Base-by-base conservation (phyloP, 2,329 filamentous ascomycete genomes). In the Emmonsiellopsis sp. region DNA sequence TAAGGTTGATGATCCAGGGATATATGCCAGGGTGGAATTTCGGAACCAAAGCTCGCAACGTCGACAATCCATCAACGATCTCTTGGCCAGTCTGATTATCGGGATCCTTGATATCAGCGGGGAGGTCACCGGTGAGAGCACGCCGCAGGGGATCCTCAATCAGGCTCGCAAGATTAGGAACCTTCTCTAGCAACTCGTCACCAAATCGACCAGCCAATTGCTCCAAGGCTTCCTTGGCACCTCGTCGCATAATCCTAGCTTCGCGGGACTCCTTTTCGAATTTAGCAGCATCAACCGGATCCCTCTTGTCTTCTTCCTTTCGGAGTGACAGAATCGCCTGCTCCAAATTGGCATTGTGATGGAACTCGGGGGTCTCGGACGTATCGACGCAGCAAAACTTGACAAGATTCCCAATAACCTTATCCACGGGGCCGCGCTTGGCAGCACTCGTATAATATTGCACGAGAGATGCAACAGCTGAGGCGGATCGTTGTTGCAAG, bases 311-410 rank as follows among this genome's bases (percentile, higher is more conserved):
- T 70, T 98, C 93, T 66, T 98, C 93, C 71, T 98, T 98, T 62
- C 92, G 89, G 69, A 98, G 84, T 0, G 93, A 97, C 13, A 98
- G 73, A 53, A 98, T 93, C 11, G 86, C 85, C 58, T 84, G 83
- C 45, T 85, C 87, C 64, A 94, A 85, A 43, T 77, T 69, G 1
- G 86, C 87, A 63, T 97, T 93, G 31, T 87, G 85, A 4, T 85
- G 83, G 67, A 97, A 97, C 64, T 97, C 93, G 0, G 93, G 93
- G 0, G 94, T 98, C 69, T 98, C 94, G 0, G 93, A 92, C 1
- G 94, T 95, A 67, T 98, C 93, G 64, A 96, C 89, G 65, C 93
- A 98, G 58, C 90, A 95, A 71, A 96, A 98, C 66, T 96, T 97
- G 73, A 95, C 89, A 51, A 98, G 72, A 65, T 98, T 98, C 46